These are phyloP conservation scores for Yarrowia sp. DNA, from an alignment of 805 yeast genomes.

Conservation along the genomic window DNA sequence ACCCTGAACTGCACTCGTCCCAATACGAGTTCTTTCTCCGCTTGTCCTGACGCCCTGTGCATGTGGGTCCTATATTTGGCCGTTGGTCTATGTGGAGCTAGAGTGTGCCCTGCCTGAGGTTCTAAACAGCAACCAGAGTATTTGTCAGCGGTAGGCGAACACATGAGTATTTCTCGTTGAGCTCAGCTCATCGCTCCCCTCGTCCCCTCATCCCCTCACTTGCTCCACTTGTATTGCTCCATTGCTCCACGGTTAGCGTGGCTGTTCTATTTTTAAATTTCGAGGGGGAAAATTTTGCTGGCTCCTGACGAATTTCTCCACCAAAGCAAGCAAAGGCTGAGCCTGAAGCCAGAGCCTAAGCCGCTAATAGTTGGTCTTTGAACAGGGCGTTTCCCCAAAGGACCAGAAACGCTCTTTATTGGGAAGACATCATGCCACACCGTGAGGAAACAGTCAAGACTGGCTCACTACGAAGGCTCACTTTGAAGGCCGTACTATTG, in stretches of 20 bases:
- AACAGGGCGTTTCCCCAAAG: not conserved
- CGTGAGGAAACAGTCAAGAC: too few relatives aligned
- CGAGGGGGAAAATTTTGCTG: not conserved
- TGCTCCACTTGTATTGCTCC: conserved; percentile 4
- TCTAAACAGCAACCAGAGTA: too few relatives aligned
- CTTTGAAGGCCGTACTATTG: too few relatives aligned
- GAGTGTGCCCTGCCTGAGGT: too few relatives aligned
- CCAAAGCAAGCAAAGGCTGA: conserved; percentile 7
- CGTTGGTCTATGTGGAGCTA: not conserved
- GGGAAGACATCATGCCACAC: not conserved
- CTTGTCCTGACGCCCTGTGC: conserved; percentile 10
- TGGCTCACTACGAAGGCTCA: too few relatives aligned
- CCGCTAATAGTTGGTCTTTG: not conserved
- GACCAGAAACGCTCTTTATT: not conserved
- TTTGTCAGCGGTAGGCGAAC: too few relatives aligned
- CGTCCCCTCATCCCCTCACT: not conserved
- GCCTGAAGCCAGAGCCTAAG: conserved; percentile 3
- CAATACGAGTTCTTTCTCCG: conserved; percentile 14
- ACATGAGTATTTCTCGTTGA: too few relatives aligned
- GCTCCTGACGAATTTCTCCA: conserved; percentile 12
- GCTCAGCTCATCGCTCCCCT: not conserved
- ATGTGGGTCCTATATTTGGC: conserved; percentile 18
- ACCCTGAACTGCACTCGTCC: conserved; percentile 8
- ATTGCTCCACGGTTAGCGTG: conserved; percentile 1
- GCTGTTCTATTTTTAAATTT: conserved; percentile 14